These are phyloP conservation scores for Colletotrichum cordylinicola DNA, from an alignment of 2,329 filamentous ascomycete genomes.

Conservation along the genomic window DNA sequence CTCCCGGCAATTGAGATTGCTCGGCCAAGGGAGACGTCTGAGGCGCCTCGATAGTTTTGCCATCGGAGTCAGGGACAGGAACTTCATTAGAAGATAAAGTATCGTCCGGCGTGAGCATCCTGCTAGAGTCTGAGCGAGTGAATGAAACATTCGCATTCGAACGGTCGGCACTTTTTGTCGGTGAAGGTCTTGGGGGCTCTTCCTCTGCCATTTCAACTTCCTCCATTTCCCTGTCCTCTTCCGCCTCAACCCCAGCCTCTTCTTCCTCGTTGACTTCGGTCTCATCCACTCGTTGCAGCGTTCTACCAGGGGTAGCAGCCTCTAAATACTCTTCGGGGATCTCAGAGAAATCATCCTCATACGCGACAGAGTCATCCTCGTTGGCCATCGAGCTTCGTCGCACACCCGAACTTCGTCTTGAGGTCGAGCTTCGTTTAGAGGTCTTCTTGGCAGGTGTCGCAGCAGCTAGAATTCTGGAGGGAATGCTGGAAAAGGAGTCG, in stretches of 20 bases:
- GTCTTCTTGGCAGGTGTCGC: slow-evolving; percentile 30
- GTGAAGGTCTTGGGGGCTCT: slow-evolving; percentile 3
- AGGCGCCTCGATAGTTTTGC: slow-evolving; percentile 13
- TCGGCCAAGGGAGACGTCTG: not conserved
- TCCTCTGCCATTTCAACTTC: slow-evolving; percentile 13
- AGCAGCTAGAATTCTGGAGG: slow-evolving; percentile 35
- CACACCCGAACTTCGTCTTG: not conserved
- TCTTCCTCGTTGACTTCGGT: slow-evolving; percentile 7
- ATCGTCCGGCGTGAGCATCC: slow-evolving; percentile 60
- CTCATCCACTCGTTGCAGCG: slow-evolving; percentile 12
- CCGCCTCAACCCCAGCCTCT: not conserved
- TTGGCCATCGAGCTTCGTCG: slow-evolving; percentile 16
- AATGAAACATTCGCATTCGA: slow-evolving; percentile 34
- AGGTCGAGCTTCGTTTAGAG: not conserved
- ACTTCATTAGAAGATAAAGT: slow-evolving; percentile 44
- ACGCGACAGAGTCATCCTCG: slow-evolving; percentile 38
- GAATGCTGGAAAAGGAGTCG: slow-evolving; percentile 40
- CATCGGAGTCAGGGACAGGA: slow-evolving; percentile 10
- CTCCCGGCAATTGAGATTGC: not conserved
- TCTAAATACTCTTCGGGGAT: slow-evolving; percentile 57
- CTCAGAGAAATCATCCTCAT: slow-evolving; percentile 64
- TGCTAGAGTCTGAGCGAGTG: slow-evolving; percentile 45
- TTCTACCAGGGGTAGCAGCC: slow-evolving; percentile 50
- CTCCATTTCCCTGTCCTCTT: not conserved
- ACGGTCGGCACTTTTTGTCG: slow-evolving; percentile 13